Evolutionary conservation across 2,329 filamentous ascomycete genomes (phyloP), one percentile per base, ranked within the genome.

Genomic region (Colletotrichum simmondsii): DNA sequence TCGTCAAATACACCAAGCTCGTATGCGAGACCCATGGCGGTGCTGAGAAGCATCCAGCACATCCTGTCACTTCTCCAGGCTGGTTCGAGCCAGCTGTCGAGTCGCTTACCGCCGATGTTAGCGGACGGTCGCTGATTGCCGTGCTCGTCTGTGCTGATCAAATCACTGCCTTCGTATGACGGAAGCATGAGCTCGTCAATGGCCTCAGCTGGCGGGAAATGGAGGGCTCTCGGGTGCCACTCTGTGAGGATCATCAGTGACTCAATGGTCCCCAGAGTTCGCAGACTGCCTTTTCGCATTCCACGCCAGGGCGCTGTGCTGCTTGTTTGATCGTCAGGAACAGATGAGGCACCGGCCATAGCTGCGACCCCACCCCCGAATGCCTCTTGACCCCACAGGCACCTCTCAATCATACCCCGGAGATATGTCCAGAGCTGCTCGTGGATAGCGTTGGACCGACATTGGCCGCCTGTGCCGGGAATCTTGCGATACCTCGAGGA

Each of bases 21-120:
- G 76, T 97, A 97, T 0, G 94, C 95, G 49, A 98, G 86, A 1
- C 95, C 94, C 86, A 96, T 94, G 16, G 95, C 95, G 49, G 95
- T 97, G 79, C 95, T 97, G 35, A 98, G 88, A 16, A 98, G 86
- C 95, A 98, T 98, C 96, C 96, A 98, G 80, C 94, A 97, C 94
- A 98, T 97, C 67, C 95, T 93, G 79, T 98, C 96, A 75, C 93
- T 95, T 77, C 96, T 90, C 95, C 96, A 98, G 10, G 95, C 96
- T 2, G 97, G 97, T 81, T 99, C 97, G 4, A 98, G 90, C 95
- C 97, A 98, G 80, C 95, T 96, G 79, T 98, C 95, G 75, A 98
- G 97, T 32, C 95, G 88, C 80, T 94, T 92, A 11, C 94, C 95
- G 57, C 95, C 94, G 24, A 95, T 89, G n/a, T 91, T 90, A 35